Conservation (phyloP, 1,284 basidiomycete species). For the Cutaneotrichosporon spelunceum region DNA sequence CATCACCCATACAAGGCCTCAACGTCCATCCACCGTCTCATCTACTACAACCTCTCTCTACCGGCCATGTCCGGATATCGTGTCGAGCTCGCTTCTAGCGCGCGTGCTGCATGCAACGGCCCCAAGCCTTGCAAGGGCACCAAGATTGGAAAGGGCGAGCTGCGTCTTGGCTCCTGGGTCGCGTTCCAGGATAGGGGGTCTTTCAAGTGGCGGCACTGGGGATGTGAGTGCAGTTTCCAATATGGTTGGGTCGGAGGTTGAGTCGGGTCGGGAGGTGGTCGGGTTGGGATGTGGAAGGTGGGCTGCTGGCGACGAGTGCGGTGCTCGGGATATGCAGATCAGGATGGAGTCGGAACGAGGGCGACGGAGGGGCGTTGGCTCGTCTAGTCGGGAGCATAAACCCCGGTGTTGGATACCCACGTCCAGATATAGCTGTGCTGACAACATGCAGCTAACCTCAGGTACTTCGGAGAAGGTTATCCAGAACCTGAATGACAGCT, state of each 20-base stretch:
- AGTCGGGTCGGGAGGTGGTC: background rate
- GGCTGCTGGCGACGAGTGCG: background rate
- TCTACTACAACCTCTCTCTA: background rate
- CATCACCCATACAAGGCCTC: background rate
- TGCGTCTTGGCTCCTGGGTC: constrained; percentile 72
- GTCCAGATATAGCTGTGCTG: background rate
- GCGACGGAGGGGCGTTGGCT: background rate
- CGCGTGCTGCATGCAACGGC: constrained; percentile 77
- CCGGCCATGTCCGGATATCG: constrained; percentile 19
- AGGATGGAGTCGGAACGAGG: background rate
- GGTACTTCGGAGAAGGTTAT: constrained; percentile 70
- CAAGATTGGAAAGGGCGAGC: constrained; percentile 65
- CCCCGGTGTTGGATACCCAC: no score
- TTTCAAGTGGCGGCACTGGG: constrained; percentile 58
- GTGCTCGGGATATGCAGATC: background rate
- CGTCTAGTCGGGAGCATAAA: no score
- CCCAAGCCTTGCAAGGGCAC: constrained; percentile 78
- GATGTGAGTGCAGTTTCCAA: constrained; percentile 32
- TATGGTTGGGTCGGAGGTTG: constrained; percentile 58
- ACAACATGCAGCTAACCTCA: constrained; percentile 61
- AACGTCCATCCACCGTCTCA: background rate
- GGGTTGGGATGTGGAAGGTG: background rate
- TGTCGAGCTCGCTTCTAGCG: constrained; percentile 58
- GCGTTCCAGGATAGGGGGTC: constrained; percentile 67
- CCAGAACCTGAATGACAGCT: constrained; percentile 65